Base-by-base conservation (phyloP, 441 rosid genomes). In the Gossypium aridum region DNA sequence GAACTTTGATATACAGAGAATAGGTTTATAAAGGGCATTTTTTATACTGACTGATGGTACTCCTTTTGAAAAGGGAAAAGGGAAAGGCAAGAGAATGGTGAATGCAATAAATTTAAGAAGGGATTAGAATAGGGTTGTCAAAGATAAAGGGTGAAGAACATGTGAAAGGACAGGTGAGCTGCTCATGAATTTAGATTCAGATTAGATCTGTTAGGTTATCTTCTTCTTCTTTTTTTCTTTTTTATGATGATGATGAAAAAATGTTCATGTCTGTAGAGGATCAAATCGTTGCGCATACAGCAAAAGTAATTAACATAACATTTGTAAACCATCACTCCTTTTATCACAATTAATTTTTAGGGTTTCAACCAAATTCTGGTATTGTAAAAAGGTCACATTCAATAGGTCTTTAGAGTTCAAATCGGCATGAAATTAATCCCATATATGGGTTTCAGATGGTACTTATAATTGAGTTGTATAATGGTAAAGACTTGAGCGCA, bases 91-190 rank as follows among this genome's bases (percentile, higher is more conserved):
- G 87, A 82, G 80, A 76, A 64, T 57, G 87, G 84, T 81, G 92
- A 81, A 71, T 60, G 77, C 76, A 80, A 78, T 82, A 79, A 88
- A 72, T 72, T 57, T 77, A 2, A 1, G 70, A 69, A 16, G 47
- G 61, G 54, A 6, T 9, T 2, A 43, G n/a, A 69, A 55, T n/a
- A 74, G 53, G 31, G 16, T 57, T 57, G 39, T 49, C 45, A 74
- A 75, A 26, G 64, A 64, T 74, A 55, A 25, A 26, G 71, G 51
- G 43, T 19, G 73, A 63, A 66, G 70, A 77, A 73, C 91, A 82
- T 79, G 88, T 86, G 91, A 86, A 70, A 28, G 9, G 77, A 81
- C 79, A 77, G 83, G 77, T 77, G 87, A 78, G 78, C 47, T 78
- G 63, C 79, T 76, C 88, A 78, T 83, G 85, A 73, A 67, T 71